Percentiles rank a stretch among this genome's conserved stretches.
phyloP scores from a whole-genome alignment of 2,329 filamentous ascomycete genomes.

The Leptographium flavum region DNA sequence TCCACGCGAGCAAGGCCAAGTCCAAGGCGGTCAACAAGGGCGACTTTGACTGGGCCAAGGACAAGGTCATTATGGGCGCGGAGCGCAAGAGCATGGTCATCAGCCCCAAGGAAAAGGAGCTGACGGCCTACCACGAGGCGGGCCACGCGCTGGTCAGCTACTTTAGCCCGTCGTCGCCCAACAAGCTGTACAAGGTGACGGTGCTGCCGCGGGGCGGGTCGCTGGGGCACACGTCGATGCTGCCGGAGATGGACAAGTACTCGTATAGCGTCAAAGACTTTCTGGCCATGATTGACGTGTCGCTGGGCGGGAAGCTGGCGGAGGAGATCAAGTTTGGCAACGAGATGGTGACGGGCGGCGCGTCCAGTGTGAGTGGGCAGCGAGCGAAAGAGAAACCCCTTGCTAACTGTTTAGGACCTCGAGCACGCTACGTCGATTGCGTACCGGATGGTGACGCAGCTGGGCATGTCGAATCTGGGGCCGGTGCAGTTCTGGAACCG shows the following conservation, averaged over 20 bases:
- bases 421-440: slow-evolving; percentile 67
- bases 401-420: slow-evolving; percentile 49
- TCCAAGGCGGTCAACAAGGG: slow-evolving; percentile 57
- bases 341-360: slow-evolving; percentile 85
- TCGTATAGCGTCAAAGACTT: slow-evolving; percentile 78
- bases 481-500: slow-evolving; percentile 78
- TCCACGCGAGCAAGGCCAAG: slow-evolving; percentile 84
- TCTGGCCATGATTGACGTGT: slow-evolving; percentile 53
- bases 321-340: slow-evolving; percentile 80
- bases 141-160: slow-evolving; percentile 86
- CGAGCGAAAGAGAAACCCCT: not conserved
- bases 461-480: slow-evolving; percentile 83
- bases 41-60: slow-evolving; percentile 95
- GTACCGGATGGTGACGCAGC: slow-evolving; percentile 74
- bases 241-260: slow-evolving; percentile 88
- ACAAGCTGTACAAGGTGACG: slow-evolving; percentile 88
- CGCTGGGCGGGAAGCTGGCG: slow-evolving; percentile 63
- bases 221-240: slow-evolving; percentile 72
- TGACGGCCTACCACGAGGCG: slow-evolving; percentile 94
- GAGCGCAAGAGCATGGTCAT: slow-evolving; percentile 85
- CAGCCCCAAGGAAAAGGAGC: slow-evolving; percentile 85
- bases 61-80: slow-evolving; percentile 94
- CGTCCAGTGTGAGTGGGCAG: slow-evolving; percentile 50
- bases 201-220: slow-evolving; percentile 83
- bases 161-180: slow-evolving; percentile 57